Evolutionary conservation across 108 stramenopile species (phyloP).

Genomic region (Nitzschia inconspicua): DNA sequence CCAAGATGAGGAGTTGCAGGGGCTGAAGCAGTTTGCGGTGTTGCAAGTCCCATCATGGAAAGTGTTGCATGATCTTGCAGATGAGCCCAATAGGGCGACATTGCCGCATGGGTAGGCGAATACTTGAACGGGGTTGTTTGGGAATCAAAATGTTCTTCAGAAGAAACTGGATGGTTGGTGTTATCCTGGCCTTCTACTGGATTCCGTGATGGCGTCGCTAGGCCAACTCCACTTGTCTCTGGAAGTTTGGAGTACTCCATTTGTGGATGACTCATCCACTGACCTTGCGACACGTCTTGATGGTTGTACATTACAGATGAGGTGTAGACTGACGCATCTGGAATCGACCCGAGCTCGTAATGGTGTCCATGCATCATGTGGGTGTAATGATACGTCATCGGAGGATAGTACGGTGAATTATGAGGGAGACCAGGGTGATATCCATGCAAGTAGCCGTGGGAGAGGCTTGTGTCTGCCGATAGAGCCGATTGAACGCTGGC

Average conservation of each 20-base stretch:
- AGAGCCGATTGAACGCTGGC: slow-evolving; percentile 40
- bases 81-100: slow-evolving; percentile 58
- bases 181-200: not conserved
- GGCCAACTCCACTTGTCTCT: not conserved
- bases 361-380: slow-evolving; percentile 9
- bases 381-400: not conserved
- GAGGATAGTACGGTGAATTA: slow-evolving; percentile 17
- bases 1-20: slow-evolving; percentile 28
- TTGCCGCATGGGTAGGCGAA: not conserved
- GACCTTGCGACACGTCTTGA: too few relatives aligned
- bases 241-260: not conserved
- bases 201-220: not conserved
- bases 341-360: too few relatives aligned
- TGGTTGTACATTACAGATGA: too few relatives aligned
- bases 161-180: not conserved
- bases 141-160: slow-evolving; percentile 10
- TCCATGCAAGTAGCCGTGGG: slow-evolving; percentile 15
- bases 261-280: slow-evolving; percentile 10
- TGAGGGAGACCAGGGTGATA: slow-evolving; percentile 18
- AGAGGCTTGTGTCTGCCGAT: slow-evolving; percentile 31
- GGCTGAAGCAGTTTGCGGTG: slow-evolving; percentile 16
- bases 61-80: slow-evolving; percentile 40
- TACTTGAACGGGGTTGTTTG: slow-evolving; percentile 34
- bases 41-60: slow-evolving; percentile 42
- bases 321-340: too few relatives aligned